A percentile compares a stretch with the other conserved stretches of the same genome.
These are phyloP conservation scores for Fusarium brevicatenulatum DNA, from an alignment of 2,329 filamentous ascomycete genomes.

Conservation along the genomic window DNA sequence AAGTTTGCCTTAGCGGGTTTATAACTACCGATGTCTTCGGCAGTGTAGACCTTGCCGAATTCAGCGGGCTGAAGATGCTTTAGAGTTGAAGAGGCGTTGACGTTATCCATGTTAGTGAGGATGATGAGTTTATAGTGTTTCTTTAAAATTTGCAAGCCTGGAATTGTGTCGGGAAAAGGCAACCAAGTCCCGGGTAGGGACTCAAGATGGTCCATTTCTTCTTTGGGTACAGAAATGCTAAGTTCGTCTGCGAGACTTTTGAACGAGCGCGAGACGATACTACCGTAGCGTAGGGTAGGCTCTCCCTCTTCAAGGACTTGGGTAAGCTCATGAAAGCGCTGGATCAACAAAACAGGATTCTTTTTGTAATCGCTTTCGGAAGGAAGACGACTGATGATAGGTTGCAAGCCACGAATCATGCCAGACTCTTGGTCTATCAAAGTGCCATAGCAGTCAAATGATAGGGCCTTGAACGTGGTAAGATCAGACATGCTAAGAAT, in stretches of 20 bases:
- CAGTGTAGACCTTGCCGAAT: constrained; percentile 17
- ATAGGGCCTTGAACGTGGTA: constrained; percentile 4
- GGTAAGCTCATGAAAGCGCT: neutral
- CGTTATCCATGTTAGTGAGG: constrained; percentile 22
- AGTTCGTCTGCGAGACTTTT: neutral
- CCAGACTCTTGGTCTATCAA: constrained; percentile 16
- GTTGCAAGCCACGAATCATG: constrained; percentile 5
- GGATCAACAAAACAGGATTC: neutral
- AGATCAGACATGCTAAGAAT: neutral
- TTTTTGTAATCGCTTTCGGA: neutral
- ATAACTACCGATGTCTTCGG: constrained; percentile 22
- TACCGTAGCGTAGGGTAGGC: neutral
- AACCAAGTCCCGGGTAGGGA: constrained; percentile 1
- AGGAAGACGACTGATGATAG: neutral
- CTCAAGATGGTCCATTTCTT: neutral
- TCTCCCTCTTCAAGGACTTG: neutral
- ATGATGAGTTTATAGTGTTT: constrained; percentile 16
- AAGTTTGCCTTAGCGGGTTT: constrained; percentile 21
- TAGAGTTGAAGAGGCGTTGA: neutral
- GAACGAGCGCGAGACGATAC: constrained; percentile 4
- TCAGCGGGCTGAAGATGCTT: neutral
- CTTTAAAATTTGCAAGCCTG: neutral
- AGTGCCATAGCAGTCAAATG: constrained; percentile 13
- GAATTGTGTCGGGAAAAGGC: constrained; percentile 3
- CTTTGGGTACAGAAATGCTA: neutral